Evolutionary conservation across 2,329 filamentous ascomycete genomes (phyloP).

Genomic region (Tolypocladium pustulatum): DNA sequence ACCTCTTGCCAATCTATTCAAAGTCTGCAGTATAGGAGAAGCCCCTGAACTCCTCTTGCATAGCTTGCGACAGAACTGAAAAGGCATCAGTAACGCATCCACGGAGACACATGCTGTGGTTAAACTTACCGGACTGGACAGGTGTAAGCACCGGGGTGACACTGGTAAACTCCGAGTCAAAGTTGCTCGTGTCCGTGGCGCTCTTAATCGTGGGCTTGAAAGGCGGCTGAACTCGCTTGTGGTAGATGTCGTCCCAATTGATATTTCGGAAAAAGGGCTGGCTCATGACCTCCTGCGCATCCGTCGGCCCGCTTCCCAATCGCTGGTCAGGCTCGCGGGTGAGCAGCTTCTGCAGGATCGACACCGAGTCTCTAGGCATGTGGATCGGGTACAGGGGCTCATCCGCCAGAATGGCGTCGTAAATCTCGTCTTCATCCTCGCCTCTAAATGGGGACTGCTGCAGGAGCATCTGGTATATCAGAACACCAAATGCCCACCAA

Average conservation of each 20-base stretch:
- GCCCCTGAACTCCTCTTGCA: slow-evolving; percentile 98
- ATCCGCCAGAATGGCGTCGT: slow-evolving; percentile 94
- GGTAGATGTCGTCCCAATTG: slow-evolving; percentile 97
- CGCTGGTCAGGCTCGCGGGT: slow-evolving; percentile 90
- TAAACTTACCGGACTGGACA: slow-evolving; percentile 80
- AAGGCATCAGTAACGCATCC: slow-evolving; percentile 12
- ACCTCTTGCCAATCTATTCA: slow-evolving; percentile 36
- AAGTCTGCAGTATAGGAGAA: slow-evolving; percentile 97
- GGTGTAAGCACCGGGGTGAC: slow-evolving; percentile 95
- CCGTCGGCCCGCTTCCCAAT: slow-evolving; percentile 86
- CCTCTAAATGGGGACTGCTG: slow-evolving; percentile 98
- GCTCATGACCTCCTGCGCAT: slow-evolving; percentile 97
- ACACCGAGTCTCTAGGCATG: slow-evolving; percentile 96
- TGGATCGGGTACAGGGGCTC: slow-evolving; percentile 97
- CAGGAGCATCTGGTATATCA: slow-evolving; percentile 99
- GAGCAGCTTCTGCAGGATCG: slow-evolving; percentile 92
- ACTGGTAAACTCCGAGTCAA: slow-evolving; percentile 96
- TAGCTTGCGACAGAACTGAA: slow-evolving; percentile 86
- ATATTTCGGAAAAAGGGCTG: slow-evolving; percentile 97
- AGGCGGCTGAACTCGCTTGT: slow-evolving; percentile 83
- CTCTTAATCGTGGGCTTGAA: slow-evolving; percentile 86
- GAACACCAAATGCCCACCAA: slow-evolving; percentile 98
- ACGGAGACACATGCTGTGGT: background rate
- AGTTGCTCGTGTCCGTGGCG: slow-evolving; percentile 98
- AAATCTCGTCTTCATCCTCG: slow-evolving; percentile 98